Conservation (phyloP, 495 filamentous ascomycete genomes). For the Hamigera avellanea region DNA sequence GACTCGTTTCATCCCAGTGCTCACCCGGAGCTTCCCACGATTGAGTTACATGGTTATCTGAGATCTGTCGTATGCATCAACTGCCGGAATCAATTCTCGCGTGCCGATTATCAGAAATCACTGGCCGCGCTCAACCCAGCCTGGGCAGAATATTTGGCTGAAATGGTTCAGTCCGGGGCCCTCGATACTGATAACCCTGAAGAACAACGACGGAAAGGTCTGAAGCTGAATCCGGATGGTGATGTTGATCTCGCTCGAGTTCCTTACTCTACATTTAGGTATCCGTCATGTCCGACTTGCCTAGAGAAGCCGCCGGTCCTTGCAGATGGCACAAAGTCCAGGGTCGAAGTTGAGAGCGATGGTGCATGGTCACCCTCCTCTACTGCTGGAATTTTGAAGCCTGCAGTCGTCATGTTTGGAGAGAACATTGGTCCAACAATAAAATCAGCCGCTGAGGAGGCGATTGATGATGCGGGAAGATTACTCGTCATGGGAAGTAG, state of each 20-base stretch:
- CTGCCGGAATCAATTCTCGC: slow-evolving; percentile 54
- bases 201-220: slow-evolving; percentile 52
- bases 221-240: slow-evolving; percentile 86
- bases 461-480: slow-evolving; percentile 60
- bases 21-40: slow-evolving; percentile 62
- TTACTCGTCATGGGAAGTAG: slow-evolving; percentile 79
- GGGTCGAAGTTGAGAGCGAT: slow-evolving; percentile 63
- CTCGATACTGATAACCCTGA: slow-evolving; percentile 65
- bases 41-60: slow-evolving; percentile 88
- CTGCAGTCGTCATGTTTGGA: slow-evolving; percentile 90
- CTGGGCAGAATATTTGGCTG: slow-evolving; percentile 68
- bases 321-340: slow-evolving; percentile 41
- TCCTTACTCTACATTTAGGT: slow-evolving; percentile 80
- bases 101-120: slow-evolving; percentile 63
- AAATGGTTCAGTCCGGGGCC: slow-evolving; percentile 59
- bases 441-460: slow-evolving; percentile 66
- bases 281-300: slow-evolving; percentile 81
- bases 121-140: slow-evolving; percentile 71
- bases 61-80: slow-evolving; percentile 71
- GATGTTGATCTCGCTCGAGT: slow-evolving; percentile 87
- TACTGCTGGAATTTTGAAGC: slow-evolving; percentile 75
- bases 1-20: slow-evolving; percentile 80
- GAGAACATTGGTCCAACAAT: slow-evolving; percentile 62
- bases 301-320: slow-evolving; percentile 50
- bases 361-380: slow-evolving; percentile 65